Conservation (phyloP, 176 grass and related monocot species). For the Rhynchospora tenuis region DNA sequence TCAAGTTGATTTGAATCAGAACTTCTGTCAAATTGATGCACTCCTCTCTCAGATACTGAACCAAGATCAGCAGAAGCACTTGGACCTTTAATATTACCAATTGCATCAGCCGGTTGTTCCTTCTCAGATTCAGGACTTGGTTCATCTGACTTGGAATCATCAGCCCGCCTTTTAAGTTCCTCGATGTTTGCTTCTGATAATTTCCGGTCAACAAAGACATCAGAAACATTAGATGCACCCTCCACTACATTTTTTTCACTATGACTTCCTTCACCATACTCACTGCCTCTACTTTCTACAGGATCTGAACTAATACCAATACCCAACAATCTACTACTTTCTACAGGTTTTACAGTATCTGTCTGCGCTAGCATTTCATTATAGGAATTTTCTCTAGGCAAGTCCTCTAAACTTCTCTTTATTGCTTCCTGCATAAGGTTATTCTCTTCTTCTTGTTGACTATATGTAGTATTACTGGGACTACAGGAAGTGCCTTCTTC, state of each 20-base stretch:
- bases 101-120: conserved; percentile 24
- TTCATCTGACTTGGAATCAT: conserved; percentile 12
- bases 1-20: conserved; percentile 10
- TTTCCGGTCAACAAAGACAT: conserved; percentile 20
- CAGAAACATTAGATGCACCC: conserved; percentile 20
- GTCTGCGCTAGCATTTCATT: not conserved
- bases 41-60: not conserved
- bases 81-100: conserved; percentile 16
- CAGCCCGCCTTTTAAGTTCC: conserved; percentile 29
- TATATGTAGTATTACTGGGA: not conserved
- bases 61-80: not conserved
- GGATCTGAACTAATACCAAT: not conserved
- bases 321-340: not conserved
- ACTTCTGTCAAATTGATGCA: not conserved
- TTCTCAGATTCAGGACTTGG: conserved; percentile 18
- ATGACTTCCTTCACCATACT: not conserved
- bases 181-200: conserved; percentile 11
- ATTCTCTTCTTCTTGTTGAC: conserved; percentile 45
- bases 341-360: not conserved
- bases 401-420: conserved; percentile 64
- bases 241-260: not conserved
- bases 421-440: conserved; percentile 83
- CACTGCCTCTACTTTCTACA: not conserved
- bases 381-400: not conserved
- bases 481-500: conserved; percentile 11